Base-by-base conservation (phyloP, 495 filamentous ascomycete species). In the Penicillium tannophilum region DNA sequence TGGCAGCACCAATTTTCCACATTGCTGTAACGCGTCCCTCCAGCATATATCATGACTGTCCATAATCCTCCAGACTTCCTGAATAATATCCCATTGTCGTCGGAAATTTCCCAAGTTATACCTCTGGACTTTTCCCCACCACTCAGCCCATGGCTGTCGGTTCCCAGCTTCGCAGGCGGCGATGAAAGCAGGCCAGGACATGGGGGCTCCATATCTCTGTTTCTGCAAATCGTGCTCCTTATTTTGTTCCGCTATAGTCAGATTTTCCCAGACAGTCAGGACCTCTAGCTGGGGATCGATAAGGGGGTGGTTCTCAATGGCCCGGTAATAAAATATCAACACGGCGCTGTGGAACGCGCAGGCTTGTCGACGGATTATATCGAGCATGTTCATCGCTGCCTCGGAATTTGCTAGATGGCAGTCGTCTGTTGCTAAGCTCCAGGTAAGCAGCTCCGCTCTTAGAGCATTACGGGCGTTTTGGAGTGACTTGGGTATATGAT, bases 141-240 rank as follows among this genome's bases (percentile, higher is more conserved):
- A 60, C 19, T 54, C 33, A 8, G 42, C 23, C 57, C 57, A 60
- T 23, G 30, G 57, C 11, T 20, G 3, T 10, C 57, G 57, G 42
- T 60, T 43, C 1, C 12, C 28, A 9, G 57, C 50, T 19, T 61
- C 59, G 23, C 59, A 61, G 3, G 53, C 39, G 17, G 47, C 59
- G 19, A 61, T 61, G 1, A 61, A 61, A 9, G 36, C 59, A 9
- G 59, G 59, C 59, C 59, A 61, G 5, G 59, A 61, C 59, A 61
- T 61, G 2, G 53, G 53, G 6, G 47, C 59, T 17, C 33, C 26
- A 11, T 47, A 26, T n/a, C 46, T 61, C 28, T 56, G 43, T 2
- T 36, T 46, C 17, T 17, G 9, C 20, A 47, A 28, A 31, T 61
- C 49, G 16, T 33, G 17, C 24, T 56, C 33, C 24, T 61, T 61